Evolutionary conservation across 352 stramenopile genomes (phyloP), one percentile per base, ranked within the genome.

Genomic region (Pythium myriotylum): DNA sequence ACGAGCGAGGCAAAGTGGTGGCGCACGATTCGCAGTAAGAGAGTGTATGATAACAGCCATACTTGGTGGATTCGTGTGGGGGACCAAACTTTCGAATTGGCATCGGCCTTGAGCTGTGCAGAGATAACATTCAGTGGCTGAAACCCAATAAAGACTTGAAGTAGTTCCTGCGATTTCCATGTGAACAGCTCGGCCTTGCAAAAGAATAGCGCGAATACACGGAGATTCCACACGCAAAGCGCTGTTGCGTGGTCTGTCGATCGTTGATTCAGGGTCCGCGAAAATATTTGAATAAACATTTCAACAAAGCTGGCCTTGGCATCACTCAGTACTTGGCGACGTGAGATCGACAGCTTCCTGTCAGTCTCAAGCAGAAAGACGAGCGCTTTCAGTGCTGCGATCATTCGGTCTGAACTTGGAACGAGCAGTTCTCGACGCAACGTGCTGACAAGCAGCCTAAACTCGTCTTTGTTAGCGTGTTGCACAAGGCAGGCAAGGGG

Each of bases 121-220:
- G 76, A 59, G 2, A 74, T 53, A 3, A 62, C 60, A 1, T 77
- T 32, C 6, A 95, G 54, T 23, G 84, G 76, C 59, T 89, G 76
- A 51, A 95, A 91, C 3, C 73, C 81, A 8, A 70, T 59, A 29
- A 94, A 87, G 24, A 88, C 61, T 22, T 88, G 74, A n/a, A 83
- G 72, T 27, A 95, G 63, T 56, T 95, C 84, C 24, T 84, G 66
- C 0, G 67, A 69, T 67, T 88, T 86, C 86, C 86, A 94, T 17
- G 81, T 78, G 56, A 94, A 95, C 20, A 92, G 62, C 54, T 94
- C 86, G 0, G 81, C 67, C 50, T 91, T 95, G 61, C 72, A 86
- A 49, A 89, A 93, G 35, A 89, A 67, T 6, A 89, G 65, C 46
- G 81, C 77, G 24, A 94, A 86, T 6, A 71, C 72, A 33, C 81